A percentile compares a stretch with the other conserved stretches of the same genome.
phyloP scores from a whole-genome alignment of 108 stramenopile genomes.

The Nannochloropsis salina region DNA sequence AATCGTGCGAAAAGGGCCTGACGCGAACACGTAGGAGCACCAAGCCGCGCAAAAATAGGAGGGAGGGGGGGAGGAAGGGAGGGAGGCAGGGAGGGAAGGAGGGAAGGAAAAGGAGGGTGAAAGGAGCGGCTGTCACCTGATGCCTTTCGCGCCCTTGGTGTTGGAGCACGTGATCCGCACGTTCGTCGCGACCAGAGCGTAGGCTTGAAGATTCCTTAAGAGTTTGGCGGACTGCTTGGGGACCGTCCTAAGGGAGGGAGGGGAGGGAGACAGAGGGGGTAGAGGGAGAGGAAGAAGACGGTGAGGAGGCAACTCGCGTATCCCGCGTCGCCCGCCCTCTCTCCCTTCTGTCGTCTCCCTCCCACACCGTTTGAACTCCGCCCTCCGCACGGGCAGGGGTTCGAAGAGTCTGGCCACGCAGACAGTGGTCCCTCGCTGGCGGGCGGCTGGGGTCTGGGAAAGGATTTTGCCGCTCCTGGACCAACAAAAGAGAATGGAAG shows the following conservation, averaged over 20 bases:
- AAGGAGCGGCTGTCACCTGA: not conserved
- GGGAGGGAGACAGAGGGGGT: not conserved
- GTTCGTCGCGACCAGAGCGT: conserved; percentile 52
- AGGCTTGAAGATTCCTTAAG: conserved; percentile 53
- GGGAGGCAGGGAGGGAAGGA: not conserved
- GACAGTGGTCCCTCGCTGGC: conserved; percentile 55
- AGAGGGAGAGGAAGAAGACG: not conserved
- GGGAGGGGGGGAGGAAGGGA: not conserved
- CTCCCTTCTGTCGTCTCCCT: not conserved
- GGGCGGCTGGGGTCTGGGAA: not conserved
- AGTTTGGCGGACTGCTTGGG: conserved; percentile 18
- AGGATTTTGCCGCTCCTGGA: not conserved
- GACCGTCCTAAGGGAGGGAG: not conserved
- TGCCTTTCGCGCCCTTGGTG: conserved; percentile 38
- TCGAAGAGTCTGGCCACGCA: conserved; percentile 53
- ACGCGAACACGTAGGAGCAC: not conserved
- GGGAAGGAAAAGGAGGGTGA: not conserved
- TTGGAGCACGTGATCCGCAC: conserved; percentile 48
- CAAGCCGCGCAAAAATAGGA: not conserved
- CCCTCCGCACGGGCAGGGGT: conserved; percentile 56
- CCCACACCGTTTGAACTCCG: conserved; percentile 49
- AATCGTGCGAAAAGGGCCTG: conserved; percentile 37
- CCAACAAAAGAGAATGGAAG: not conserved
- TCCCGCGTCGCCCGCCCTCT: not conserved
- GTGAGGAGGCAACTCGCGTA: not conserved